Evolutionary conservation across 2,329 filamentous ascomycete genomes (phyloP).

Genomic region (Venturiaceae sp.): DNA sequence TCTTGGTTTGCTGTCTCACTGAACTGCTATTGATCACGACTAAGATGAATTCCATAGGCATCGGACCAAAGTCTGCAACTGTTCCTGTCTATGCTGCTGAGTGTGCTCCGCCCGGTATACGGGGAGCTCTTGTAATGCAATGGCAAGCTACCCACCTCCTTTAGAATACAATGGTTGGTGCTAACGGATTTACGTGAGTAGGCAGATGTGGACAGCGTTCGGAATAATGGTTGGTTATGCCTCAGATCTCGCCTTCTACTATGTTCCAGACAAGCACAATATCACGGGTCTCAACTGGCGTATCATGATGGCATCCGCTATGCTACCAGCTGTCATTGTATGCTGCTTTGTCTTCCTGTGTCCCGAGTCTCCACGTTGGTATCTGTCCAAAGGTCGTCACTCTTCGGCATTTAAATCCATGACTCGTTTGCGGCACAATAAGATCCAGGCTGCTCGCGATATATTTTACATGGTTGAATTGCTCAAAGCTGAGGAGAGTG

Average conservation of each 20-base stretch:
- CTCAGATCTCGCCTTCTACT: slow-evolving; percentile 22
- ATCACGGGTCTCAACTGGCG: slow-evolving; percentile 56
- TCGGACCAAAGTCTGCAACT: neutral
- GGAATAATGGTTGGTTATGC: slow-evolving; percentile 37
- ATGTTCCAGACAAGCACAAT: too few relatives aligned
- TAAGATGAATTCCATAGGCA: too few relatives aligned
- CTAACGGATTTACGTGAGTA: slow-evolving; percentile 25
- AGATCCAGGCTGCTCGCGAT: slow-evolving; percentile 29
- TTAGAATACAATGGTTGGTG: slow-evolving; percentile 44
- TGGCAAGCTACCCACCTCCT: slow-evolving; percentile 54
- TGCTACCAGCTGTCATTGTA: slow-evolving; percentile 8
- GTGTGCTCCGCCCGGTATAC: neutral
- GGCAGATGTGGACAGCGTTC: slow-evolving; percentile 39
- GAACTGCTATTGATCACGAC: too few relatives aligned
- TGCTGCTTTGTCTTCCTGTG: neutral
- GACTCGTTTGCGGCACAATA: slow-evolving; percentile 21
- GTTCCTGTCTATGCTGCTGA: slow-evolving; percentile 4
- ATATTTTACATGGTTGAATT: slow-evolving; percentile 34
- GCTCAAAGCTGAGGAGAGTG: too few relatives aligned
- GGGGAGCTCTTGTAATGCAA: slow-evolving; percentile 62
- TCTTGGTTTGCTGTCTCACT: too few relatives aligned
- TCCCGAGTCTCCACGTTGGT: slow-evolving; percentile 17
- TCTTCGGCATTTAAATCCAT: slow-evolving; percentile 43
- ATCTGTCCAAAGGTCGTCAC: slow-evolving; percentile 33
- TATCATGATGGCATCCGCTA: slow-evolving; percentile 51